Conservation (phyloP, 176 grass and related monocot genomes). For the Dendrocalamus sinicus region DNA sequence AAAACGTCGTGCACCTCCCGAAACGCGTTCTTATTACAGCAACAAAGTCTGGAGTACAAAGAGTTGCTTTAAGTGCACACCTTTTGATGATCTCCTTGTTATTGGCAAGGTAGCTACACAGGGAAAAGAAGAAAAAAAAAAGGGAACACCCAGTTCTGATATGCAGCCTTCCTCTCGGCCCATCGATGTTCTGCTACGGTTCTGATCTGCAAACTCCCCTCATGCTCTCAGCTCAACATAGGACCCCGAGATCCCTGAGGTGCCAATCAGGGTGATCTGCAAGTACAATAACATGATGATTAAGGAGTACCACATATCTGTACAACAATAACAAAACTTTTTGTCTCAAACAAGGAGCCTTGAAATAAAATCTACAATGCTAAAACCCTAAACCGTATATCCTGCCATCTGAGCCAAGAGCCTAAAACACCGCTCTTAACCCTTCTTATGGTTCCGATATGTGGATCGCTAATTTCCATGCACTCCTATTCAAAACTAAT, state of each 20-base stretch:
- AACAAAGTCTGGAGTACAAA: not conserved
- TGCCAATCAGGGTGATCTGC: conserved; percentile 88
- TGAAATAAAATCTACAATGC: too few relatives aligned
- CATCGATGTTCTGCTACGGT: conserved; percentile 2
- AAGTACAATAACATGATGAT: conserved; percentile 15
- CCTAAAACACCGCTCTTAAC: too few relatives aligned
- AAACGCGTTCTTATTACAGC: conserved; percentile 44
- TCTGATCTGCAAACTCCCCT: conserved; percentile 31
- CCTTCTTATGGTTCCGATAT: too few relatives aligned
- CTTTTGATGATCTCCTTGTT: conserved; percentile 25
- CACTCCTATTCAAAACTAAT: too few relatives aligned
- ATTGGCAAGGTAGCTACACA: conserved; percentile 40
- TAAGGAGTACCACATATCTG: not conserved
- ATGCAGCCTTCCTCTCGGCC: conserved; percentile 12
- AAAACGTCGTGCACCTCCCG: not conserved
- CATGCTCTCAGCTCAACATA: conserved; percentile 91
- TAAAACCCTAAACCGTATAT: too few relatives aligned
- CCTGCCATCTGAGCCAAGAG: too few relatives aligned
- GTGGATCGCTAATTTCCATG: too few relatives aligned
- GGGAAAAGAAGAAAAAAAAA: conserved; percentile 15
- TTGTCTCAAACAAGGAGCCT: too few relatives aligned
- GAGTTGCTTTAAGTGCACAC: not conserved
- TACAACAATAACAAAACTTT: too few relatives aligned
- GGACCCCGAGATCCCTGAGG: conserved; percentile 92
- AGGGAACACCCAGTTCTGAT: conserved; percentile 8